Base-by-base conservation (phyloP, 108 stramenopile genomes). In the Discostella pseudostelligera region DNA sequence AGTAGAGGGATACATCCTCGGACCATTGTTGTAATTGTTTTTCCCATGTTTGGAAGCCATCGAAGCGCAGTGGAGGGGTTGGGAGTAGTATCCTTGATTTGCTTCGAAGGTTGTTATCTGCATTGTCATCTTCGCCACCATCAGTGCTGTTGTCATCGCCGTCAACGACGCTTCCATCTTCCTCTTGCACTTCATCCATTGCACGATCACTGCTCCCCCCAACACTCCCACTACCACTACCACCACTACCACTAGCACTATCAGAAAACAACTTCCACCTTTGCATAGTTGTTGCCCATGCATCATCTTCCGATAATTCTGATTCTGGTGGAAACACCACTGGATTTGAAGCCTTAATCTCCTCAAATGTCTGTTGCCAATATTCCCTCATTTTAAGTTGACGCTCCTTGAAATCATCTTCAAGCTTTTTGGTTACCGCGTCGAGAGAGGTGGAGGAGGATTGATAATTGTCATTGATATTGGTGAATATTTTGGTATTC, bases 31-130 rank as follows among this genome's bases (percentile, higher is more conserved):
- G 85, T 5, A 91, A 65, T 51, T 78, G 59, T 28, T 80, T 86
- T 20, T 91, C 90, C 90, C 90, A 91, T 1, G 83, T 81, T 29
- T 70, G 59, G 55, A 87, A 85, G 9, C 87, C 90, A 24, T 91
- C 87, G 60, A 87, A 91, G n/a, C 90, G 68, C 14, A 61, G 63
- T 9, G 65, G 65, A 16, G 63, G 14, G 14, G 32, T 1, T 1
- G 53, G 32, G 6, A 22, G 51, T 22, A 53, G 13, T 8, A n/a
- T 59, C 7, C n/a, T 59, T 14, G 32, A 14, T 35, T 47, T 56
- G 65, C 4, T 28, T 2, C 59, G 39, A 19, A 2, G 55, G 53
- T 25, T 6, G 26, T 37, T 50, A 19, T 51, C 37, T 26, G 37
- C 10, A 9, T 40, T 36, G 47, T 50, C 42, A 16, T n/a, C 46